These are phyloP conservation scores for Apiotrichum brassicae DNA, from an alignment of 1,284 basidiomycete genomes.

Conservation along the genomic window DNA sequence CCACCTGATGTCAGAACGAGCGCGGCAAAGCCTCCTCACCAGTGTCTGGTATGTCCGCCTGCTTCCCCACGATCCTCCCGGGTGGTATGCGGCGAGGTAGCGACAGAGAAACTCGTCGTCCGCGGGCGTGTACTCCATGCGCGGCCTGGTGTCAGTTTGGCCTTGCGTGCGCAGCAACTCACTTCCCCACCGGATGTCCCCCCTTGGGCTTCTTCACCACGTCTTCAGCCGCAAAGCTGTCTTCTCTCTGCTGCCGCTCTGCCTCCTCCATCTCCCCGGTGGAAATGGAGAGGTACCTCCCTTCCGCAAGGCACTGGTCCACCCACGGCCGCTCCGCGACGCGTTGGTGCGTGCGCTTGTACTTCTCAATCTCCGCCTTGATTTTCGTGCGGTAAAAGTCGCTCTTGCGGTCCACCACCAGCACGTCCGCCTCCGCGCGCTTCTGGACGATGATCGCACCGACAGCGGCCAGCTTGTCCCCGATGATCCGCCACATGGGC, in stretches of 20 bases:
- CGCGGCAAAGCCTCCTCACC: constrained; percentile 35
- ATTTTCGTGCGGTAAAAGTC: constrained; percentile 25
- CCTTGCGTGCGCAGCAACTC: neutral
- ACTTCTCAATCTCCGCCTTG: constrained; percentile 20
- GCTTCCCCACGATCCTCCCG: constrained; percentile 26
- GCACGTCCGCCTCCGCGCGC: constrained; percentile 29
- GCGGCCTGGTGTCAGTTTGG: constrained; percentile 19
- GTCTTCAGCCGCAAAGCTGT: constrained; percentile 25
- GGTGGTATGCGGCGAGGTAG: constrained; percentile 31
- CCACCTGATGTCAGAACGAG: constrained; percentile 9
- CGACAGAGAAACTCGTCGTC: constrained; percentile 43
- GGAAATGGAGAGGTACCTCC: constrained; percentile 12
- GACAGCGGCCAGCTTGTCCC: constrained; percentile 2
- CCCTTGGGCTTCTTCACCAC: constrained; percentile 10
- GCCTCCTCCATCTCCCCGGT: neutral
- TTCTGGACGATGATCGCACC: constrained; percentile 31
- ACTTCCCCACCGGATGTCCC: constrained; percentile 37
- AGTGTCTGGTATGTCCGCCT: constrained; percentile 35
- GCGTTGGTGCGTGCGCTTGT: constrained; percentile 27
- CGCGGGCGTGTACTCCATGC: constrained; percentile 33
- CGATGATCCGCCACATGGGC: constrained; percentile 3
- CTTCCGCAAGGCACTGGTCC: constrained; percentile 19
- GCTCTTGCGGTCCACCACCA: constrained; percentile 30
- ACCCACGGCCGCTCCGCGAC: constrained; percentile 40
- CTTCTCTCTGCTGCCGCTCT: constrained; percentile 5